Percentiles rank a stretch among this genome's conserved stretches.
Conservation (phyloP, 1,284 basidiomycete species). For the Leccinum pachyderme region DNA sequence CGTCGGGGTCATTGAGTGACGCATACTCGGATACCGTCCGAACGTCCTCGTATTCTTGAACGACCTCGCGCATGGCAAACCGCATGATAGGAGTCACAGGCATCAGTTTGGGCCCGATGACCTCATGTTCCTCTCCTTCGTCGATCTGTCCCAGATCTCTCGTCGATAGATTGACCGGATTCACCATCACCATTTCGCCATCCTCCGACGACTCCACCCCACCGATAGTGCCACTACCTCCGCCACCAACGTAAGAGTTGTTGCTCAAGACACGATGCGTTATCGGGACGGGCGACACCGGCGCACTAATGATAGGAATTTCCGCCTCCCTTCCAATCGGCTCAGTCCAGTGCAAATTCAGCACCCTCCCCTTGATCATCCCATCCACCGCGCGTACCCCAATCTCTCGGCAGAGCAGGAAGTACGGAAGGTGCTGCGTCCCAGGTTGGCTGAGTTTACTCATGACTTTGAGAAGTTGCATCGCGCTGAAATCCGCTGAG, state of each 20-base stretch:
- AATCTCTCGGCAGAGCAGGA: slow-evolving; percentile 72
- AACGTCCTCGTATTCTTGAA: slow-evolving; percentile 73
- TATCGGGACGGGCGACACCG: slow-evolving; percentile 28
- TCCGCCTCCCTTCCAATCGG: slow-evolving; percentile 46
- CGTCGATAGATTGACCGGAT: slow-evolving; percentile 32
- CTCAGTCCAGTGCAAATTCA: slow-evolving; percentile 77
- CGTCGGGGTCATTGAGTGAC: slow-evolving; percentile 66
- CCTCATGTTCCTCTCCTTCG: slow-evolving; percentile 40
- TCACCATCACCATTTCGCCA: slow-evolving; percentile 47
- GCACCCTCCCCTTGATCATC: slow-evolving; percentile 70
- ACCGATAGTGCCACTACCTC: slow-evolving; percentile 35
- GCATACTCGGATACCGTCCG: slow-evolving; percentile 72
- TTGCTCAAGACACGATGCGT: slow-evolving; percentile 31
- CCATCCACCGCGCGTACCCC: slow-evolving; percentile 78
- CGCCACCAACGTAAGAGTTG: slow-evolving; percentile 27
- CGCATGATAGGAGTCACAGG: slow-evolving; percentile 76
- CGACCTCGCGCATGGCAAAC: slow-evolving; percentile 75
- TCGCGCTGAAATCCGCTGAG: slow-evolving; percentile 61
- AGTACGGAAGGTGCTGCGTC: slow-evolving; percentile 66
- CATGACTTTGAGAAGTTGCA: slow-evolving; percentile 75
- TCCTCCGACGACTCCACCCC: slow-evolving; percentile 38
- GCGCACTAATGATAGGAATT: slow-evolving; percentile 24
- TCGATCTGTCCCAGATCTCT: slow-evolving; percentile 38
- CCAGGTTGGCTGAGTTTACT: slow-evolving; percentile 62
- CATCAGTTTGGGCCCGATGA: slow-evolving; percentile 69